Conservation (phyloP, 805 yeast genomes). For the Candida maesae region DNA sequence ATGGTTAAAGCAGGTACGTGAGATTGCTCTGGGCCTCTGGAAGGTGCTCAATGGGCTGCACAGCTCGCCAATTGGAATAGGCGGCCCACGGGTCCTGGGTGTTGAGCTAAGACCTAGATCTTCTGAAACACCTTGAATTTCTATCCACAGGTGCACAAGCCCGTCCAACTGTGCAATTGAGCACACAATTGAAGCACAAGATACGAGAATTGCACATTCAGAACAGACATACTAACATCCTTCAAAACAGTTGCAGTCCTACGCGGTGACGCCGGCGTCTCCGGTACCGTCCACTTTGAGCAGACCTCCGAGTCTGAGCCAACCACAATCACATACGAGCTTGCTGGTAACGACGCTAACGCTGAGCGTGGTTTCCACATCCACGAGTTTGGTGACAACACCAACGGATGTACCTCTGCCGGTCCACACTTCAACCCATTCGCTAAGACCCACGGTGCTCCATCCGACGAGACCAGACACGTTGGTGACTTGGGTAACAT, state of each 20-base stretch:
- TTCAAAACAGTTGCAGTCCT: conserved; percentile 73
- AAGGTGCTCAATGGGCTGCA: background rate
- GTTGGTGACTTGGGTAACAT: conserved; percentile 98
- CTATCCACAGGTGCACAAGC: too few species aligned
- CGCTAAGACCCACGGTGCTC: conserved; percentile 87
- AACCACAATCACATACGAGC: conserved; percentile 84
- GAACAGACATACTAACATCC: too few species aligned
- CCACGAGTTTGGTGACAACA: conserved; percentile 97
- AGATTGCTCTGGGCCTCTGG: background rate
- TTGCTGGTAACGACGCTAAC: conserved; percentile 82
- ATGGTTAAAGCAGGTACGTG: conserved; percentile 31
- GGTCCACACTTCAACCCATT: conserved; percentile 98
- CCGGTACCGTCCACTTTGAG: conserved; percentile 84
- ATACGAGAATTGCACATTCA: too few species aligned
- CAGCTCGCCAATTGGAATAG: background rate
- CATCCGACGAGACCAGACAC: conserved; percentile 76
- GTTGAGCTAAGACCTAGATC: background rate
- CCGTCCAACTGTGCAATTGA: too few species aligned
- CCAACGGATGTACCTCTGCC: conserved; percentile 98
- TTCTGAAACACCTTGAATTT: too few species aligned
- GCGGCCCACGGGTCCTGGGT: background rate
- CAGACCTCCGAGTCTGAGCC: conserved; percentile 77
- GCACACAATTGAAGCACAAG: too few species aligned
- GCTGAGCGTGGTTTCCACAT: conserved; percentile 96
- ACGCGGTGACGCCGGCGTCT: conserved; percentile 90